Percentiles rank a stretch among this genome's conserved stretches.
Conservation (phyloP, 345 rosid genomes). For the Melaleuca quinquenervia region DNA sequence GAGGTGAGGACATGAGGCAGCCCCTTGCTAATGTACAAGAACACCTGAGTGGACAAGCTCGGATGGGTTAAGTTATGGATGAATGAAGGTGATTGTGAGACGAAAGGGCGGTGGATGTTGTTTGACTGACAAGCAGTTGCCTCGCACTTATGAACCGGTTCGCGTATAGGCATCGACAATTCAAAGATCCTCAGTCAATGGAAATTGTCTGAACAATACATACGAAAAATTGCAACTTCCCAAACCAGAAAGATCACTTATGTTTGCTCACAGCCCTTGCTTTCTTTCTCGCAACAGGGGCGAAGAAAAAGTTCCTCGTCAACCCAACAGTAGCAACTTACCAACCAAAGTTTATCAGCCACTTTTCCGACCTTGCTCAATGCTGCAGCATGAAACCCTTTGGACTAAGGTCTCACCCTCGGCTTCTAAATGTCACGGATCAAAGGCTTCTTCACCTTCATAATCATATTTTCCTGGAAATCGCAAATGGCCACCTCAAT, state of each 20-base stretch:
- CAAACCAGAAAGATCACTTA: neutral
- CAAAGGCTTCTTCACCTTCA: neutral
- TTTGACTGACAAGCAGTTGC: no score
- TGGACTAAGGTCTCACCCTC: neutral
- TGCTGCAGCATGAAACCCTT: neutral
- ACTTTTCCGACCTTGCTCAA: neutral
- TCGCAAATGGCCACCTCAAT: neutral
- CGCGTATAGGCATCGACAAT: no score
- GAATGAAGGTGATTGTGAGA: neutral
- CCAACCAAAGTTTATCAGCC: neutral
- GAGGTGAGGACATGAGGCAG: no score
- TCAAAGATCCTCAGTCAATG: no score
- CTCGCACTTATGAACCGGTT: no score
- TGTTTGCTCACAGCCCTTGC: neutral
- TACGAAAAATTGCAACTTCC: neutral
- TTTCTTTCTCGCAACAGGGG: neutral
- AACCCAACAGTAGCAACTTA: neutral
- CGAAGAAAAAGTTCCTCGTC: neutral
- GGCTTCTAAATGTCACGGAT: neutral
- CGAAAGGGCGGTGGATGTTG: no score
- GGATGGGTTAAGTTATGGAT: neutral
- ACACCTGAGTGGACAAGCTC: neutral
- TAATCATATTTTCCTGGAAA: neutral
- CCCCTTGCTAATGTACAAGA: no score
- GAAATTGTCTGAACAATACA: neutral